phyloP scores from a whole-genome alignment of 2,329 filamentous ascomycete genomes.

The Cercospora janseana region DNA sequence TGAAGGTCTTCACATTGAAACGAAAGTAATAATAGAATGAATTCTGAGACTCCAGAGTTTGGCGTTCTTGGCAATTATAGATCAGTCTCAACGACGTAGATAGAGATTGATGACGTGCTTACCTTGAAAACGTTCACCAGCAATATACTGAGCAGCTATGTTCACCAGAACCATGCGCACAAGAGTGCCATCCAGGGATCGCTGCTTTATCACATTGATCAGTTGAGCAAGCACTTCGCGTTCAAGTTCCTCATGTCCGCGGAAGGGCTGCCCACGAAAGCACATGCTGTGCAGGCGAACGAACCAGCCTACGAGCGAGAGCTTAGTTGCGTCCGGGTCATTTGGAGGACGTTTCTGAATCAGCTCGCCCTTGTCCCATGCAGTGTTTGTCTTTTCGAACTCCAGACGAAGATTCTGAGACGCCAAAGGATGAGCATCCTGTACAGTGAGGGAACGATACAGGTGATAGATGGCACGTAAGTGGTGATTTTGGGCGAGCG shows the following conservation, averaged over 20 bases:
- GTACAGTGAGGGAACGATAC: slow-evolving; percentile 75
- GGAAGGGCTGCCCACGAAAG: slow-evolving; percentile 72
- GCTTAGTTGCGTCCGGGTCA: slow-evolving; percentile 55
- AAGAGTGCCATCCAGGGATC: slow-evolving; percentile 62
- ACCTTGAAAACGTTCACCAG: slow-evolving; percentile 61
- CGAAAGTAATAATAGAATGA: slow-evolving; percentile 64
- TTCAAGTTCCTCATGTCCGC: slow-evolving; percentile 76
- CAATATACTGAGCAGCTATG: slow-evolving; percentile 76
- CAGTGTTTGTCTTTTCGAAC: slow-evolving; percentile 64
- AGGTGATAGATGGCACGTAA: slow-evolving; percentile 86
- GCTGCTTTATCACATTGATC: slow-evolving; percentile 68
- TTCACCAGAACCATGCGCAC: slow-evolving; percentile 83
- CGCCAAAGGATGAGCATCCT: slow-evolving; percentile 72
- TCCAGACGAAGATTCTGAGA: slow-evolving; percentile 74
- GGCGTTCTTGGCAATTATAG: not conserved
- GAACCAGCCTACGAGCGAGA: slow-evolving; percentile 75
- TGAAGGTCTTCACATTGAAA: slow-evolving; percentile 76
- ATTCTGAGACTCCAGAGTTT: slow-evolving; percentile 35
- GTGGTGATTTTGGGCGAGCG: slow-evolving; percentile 73
- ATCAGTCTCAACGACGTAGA: slow-evolving; percentile 5
- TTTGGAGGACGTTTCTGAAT: slow-evolving; percentile 43
- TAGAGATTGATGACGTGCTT: slow-evolving; percentile 27
- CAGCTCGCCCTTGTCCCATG: slow-evolving; percentile 57
- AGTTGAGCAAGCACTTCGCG: slow-evolving; percentile 79
- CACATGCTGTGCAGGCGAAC: slow-evolving; percentile 81